phyloP scores from a whole-genome alignment of 1,284 basidiomycete species.

The Veloboletus limbatus region DNA sequence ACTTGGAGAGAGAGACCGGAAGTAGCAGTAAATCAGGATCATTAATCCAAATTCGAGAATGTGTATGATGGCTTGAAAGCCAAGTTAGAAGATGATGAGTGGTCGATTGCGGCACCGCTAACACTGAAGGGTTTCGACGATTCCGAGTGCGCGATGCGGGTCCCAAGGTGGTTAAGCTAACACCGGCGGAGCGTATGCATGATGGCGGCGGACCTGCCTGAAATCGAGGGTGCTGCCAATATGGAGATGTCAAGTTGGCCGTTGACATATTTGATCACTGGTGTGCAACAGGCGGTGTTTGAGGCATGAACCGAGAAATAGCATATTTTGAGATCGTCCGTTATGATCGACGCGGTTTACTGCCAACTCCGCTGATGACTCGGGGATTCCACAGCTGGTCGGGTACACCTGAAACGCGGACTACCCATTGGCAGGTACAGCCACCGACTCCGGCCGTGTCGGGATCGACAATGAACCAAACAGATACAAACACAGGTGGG shows the following conservation, averaged over 20 bases:
- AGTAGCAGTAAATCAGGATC: slow-evolving; percentile 6
- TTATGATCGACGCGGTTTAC: slow-evolving; percentile 2
- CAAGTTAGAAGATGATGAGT: slow-evolving; percentile 12
- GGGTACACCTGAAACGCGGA: slow-evolving; percentile 23
- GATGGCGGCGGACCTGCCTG: too few species aligned
- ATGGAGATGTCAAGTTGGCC: background rate
- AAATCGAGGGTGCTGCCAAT: too few species aligned
- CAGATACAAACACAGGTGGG: slow-evolving; percentile 21
- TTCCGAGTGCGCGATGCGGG: too few species aligned
- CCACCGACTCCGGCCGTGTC: too few species aligned
- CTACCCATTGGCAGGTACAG: too few species aligned
- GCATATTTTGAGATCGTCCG: slow-evolving; percentile 1
- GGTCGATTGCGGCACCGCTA: slow-evolving; percentile 17
- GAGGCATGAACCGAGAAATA: slow-evolving; percentile 2
- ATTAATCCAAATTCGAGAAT: background rate
- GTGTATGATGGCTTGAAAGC: slow-evolving; percentile 7
- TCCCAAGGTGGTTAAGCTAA: too few species aligned
- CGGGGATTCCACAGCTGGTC: too few species aligned
- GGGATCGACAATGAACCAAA: slow-evolving; percentile 25
- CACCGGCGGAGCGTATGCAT: too few species aligned
- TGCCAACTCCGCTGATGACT: slow-evolving; percentile 7
- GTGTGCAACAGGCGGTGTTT: slow-evolving; percentile 7
- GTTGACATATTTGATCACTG: slow-evolving; percentile 9
- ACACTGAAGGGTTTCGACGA: too few species aligned
- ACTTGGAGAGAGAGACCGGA: background rate